phyloP scores from a whole-genome alignment of 176 grass and related monocot genomes.

The Neostapfia colusana region DNA sequence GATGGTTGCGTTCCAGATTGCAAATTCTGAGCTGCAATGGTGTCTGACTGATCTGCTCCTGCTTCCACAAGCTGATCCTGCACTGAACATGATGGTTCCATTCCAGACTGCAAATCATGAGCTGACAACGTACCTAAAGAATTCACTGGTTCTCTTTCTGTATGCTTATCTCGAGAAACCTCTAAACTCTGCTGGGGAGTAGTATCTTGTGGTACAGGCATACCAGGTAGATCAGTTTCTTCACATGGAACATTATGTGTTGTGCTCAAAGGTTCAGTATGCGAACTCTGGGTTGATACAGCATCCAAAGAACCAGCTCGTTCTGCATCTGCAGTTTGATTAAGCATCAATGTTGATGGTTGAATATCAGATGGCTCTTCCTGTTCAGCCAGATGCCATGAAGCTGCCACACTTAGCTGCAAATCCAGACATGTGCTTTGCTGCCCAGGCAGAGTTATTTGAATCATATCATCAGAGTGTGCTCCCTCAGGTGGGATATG shows the following conservation, averaged over 20 bases:
- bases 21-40: constrained; percentile 17
- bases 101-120: constrained; percentile 13
- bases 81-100: constrained; percentile 28
- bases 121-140: neutral
- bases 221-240: constrained; percentile 6
- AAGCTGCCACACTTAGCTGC: neutral
- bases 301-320: neutral
- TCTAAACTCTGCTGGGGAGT: constrained; percentile 7
- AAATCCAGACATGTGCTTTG: neutral
- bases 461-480: constrained; percentile 34
- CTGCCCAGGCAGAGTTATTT: neutral
- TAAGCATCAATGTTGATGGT: neutral
- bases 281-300: neutral
- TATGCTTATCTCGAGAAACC: neutral
- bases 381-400: neutral
- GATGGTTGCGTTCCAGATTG: constrained; percentile 31
- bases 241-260: constrained; percentile 11
- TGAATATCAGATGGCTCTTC: neutral
- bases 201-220: neutral
- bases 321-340: neutral
- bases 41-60: constrained; percentile 15
- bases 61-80: constrained; percentile 35
- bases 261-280: neutral
- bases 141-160: constrained; percentile 11
- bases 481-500: constrained; percentile 33